A percentile compares a stretch with the other conserved stretches of the same genome.
phyloP scores from a whole-genome alignment of 2,329 filamentous ascomycete genomes.

The Claviceps spartinae region DNA sequence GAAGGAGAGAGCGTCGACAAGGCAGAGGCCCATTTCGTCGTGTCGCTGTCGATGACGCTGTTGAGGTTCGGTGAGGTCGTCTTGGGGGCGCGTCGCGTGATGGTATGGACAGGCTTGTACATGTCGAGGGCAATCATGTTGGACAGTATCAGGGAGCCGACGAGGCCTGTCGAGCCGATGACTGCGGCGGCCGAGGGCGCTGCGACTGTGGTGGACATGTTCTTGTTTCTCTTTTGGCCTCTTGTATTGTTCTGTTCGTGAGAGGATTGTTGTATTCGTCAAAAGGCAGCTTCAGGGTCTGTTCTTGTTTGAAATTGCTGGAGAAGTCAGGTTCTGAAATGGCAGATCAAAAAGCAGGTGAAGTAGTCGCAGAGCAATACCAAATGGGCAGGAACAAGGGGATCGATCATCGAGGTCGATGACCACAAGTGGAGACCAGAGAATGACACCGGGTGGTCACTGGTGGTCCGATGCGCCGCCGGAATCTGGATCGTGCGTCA shows the following conservation, averaged over 20 bases:
- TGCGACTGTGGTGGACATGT: background rate
- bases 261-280: too few relatives aligned
- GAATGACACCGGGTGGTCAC: too few relatives aligned
- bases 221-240: background rate
- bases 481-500: too few relatives aligned
- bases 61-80: constrained; percentile 45
- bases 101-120: constrained; percentile 44
- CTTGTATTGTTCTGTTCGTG: background rate
- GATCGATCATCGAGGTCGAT: background rate
- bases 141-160: constrained; percentile 61
- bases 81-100: constrained; percentile 52
- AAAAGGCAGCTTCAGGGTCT: too few relatives aligned
- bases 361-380: too few relatives aligned
- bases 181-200: constrained; percentile 29
- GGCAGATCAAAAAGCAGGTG: background rate
- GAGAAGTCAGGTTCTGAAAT: background rate
- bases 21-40: constrained; percentile 50
- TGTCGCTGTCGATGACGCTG: constrained; percentile 49
- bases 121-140: constrained; percentile 42
- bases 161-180: constrained; percentile 53
- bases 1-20: constrained; percentile 41
- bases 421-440: background rate
- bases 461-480: too few relatives aligned
- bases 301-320: too few relatives aligned
- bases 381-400: background rate